A percentile compares a stretch with the other conserved stretches of the same genome.
These are phyloP conservation scores for Lasiodiplodia theobromae DNA, from an alignment of 2,329 filamentous ascomycete species.

Conservation along the genomic window DNA sequence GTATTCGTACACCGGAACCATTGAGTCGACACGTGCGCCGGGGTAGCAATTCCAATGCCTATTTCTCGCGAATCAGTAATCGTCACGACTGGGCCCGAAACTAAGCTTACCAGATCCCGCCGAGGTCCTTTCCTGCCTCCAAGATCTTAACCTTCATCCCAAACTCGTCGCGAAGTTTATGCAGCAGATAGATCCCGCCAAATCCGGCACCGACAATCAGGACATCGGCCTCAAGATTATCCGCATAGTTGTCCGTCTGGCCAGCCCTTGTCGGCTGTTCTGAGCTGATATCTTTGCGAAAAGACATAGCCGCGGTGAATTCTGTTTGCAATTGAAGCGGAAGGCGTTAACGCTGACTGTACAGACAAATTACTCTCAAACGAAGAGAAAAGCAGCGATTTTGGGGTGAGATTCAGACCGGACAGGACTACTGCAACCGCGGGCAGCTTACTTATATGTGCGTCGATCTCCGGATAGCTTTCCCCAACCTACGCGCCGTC, in stretches of 20 bases:
- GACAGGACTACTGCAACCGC: neutral
- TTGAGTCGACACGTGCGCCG: conserved; percentile 56
- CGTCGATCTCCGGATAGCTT: conserved; percentile 2
- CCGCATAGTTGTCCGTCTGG: neutral
- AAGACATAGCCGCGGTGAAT: neutral
- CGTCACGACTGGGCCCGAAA: neutral
- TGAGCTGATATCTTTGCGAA: conserved; percentile 15
- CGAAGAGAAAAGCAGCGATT: too few relatives aligned
- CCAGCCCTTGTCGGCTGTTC: neutral
- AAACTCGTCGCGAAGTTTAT: conserved; percentile 49
- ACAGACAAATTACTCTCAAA: too few relatives aligned
- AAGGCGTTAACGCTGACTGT: neutral
- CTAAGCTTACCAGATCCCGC: conserved; percentile 47
- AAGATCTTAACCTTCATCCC: conserved; percentile 51
- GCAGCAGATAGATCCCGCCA: conserved; percentile 51
- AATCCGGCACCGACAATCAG: conserved; percentile 52
- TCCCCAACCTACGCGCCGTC: neutral
- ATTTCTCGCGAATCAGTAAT: neutral
- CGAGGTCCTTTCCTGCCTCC: conserved; percentile 50
- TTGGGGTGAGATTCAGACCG: neutral
- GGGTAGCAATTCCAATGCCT: conserved; percentile 54
- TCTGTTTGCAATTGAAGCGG: neutral
- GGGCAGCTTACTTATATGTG: conserved; percentile 3
- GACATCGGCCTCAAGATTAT: conserved; percentile 46
- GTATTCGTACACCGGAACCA: conserved; percentile 57